Evolutionary conservation across 1,139 yeast genomes (phyloP).

Genomic region (Debaryomyces robertsiae): DNA sequence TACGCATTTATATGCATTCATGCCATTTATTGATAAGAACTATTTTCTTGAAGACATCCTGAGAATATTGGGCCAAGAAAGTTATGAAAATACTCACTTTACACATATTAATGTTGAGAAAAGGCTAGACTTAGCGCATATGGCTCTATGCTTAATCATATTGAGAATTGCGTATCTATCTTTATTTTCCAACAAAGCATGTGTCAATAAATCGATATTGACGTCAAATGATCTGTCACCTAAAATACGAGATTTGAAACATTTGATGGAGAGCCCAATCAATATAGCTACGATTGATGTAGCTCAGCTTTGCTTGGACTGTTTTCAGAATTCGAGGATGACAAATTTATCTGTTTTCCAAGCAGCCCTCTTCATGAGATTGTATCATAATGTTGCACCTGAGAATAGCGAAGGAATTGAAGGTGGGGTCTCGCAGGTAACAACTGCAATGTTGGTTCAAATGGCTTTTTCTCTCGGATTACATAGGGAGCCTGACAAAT

Average conservation of each 20-base stretch:
- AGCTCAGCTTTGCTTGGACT: conserved; percentile 23
- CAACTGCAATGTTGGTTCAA: conserved; percentile 44
- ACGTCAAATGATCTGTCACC: neutral
- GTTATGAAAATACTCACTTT: too few species aligned
- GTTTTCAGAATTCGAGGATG: conserved; percentile 28
- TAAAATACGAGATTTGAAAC: too few species aligned
- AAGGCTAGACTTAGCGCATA: too few species aligned
- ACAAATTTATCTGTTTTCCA: conserved; percentile 31
- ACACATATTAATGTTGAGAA: conserved; percentile 5
- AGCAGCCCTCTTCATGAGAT: conserved; percentile 41
- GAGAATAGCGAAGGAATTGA: conserved; percentile 51
- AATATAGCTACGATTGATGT: too few species aligned
- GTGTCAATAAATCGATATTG: too few species aligned
- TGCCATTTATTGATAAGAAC: conserved; percentile 30
- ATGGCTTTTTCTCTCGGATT: conserved; percentile 50
- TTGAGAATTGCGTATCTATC: too few species aligned
- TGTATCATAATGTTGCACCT: conserved; percentile 50
- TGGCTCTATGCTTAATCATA: too few species aligned
- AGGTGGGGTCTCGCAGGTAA: conserved; percentile 48
- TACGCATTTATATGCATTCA: conserved; percentile 8
- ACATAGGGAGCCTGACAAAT: conserved; percentile 45
- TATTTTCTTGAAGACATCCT: neutral
- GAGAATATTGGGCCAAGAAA: too few species aligned
- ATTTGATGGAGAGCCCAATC: too few species aligned
- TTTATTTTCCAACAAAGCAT: too few species aligned